Evolutionary conservation across 805 yeast genomes (phyloP).

Genomic region (Pichia cephalocereana): DNA sequence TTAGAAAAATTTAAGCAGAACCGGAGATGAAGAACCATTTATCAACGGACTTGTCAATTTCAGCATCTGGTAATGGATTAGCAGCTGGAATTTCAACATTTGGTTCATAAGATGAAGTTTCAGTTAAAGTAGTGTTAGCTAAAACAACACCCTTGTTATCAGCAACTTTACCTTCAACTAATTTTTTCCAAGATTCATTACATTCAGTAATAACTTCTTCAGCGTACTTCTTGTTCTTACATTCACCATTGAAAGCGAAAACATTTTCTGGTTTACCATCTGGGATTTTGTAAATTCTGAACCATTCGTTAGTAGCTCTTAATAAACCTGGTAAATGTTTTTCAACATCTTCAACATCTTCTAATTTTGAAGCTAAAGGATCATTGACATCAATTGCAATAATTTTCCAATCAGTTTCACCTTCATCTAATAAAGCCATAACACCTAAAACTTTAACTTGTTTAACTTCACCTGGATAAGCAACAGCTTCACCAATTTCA

Average conservation of each 20-base stretch:
- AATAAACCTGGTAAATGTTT: slow-evolving; percentile 84
- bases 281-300: slow-evolving; percentile 94
- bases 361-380: slow-evolving; percentile 78
- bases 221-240: slow-evolving; percentile 81
- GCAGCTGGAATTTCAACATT: slow-evolving; percentile 58
- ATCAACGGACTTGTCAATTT: slow-evolving; percentile 93
- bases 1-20: slow-evolving; percentile 30
- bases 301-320: slow-evolving; percentile 95
- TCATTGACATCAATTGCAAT: slow-evolving; percentile 83
- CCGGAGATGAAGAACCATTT: slow-evolving; percentile 98
- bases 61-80: slow-evolving; percentile 70
- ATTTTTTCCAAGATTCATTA: slow-evolving; percentile 71
- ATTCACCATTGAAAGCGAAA: slow-evolving; percentile 94
- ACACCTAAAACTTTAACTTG: slow-evolving; percentile 91
- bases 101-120: slow-evolving; percentile 45
- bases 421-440: slow-evolving; percentile 90
- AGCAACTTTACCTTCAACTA: slow-evolving; percentile 52
- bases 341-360: slow-evolving; percentile 87
- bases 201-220: slow-evolving; percentile 77
- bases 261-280: slow-evolving; percentile 96
- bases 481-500: slow-evolving; percentile 66
- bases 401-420: slow-evolving; percentile 87
- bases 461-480: slow-evolving; percentile 63
- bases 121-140: slow-evolving; percentile 62
- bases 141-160: slow-evolving; percentile 62